Percentiles rank a stretch among this genome's conserved stretches.
These are phyloP conservation scores for Eucalyptus caleyi DNA, from an alignment of 345 rosid species.

Conservation along the genomic window DNA sequence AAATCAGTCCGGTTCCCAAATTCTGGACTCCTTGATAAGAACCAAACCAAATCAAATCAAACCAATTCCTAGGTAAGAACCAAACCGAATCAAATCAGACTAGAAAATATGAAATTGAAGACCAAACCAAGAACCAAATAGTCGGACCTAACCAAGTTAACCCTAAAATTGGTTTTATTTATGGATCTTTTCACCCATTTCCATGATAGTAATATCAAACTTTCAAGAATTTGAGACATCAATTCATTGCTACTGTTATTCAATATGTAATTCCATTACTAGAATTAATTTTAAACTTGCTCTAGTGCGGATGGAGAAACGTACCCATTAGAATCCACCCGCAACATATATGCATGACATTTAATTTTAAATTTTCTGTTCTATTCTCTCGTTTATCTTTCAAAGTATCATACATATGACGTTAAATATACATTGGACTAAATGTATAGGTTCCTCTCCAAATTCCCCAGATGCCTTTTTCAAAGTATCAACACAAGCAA, in stretches of 20 bases:
- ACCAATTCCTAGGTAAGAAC: accelerated
- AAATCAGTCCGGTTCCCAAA: not conserved
- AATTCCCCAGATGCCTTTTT: not conserved
- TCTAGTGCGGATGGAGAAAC: not conserved
- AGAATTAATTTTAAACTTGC: not conserved
- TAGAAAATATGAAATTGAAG: not conserved
- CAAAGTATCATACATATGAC: not conserved
- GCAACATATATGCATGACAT: not conserved
- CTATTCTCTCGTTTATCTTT: not conserved
- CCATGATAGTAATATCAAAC: not conserved
- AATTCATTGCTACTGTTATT: not conserved
- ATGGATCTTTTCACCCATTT: not conserved
- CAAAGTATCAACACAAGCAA: not conserved
- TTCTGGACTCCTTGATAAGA: not conserved
- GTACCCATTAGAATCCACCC: not conserved
- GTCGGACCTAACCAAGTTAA: not conserved
- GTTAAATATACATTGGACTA: not conserved
- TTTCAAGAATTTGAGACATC: not conserved
- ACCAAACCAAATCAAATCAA: not conserved
- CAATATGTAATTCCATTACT: not conserved
- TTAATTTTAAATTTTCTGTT: no score
- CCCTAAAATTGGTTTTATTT: not conserved
- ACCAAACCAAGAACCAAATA: not conserved
- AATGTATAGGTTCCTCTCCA: not conserved
- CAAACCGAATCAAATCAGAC: accelerated